Evolutionary conservation across 345 rosid genomes (phyloP).

Genomic region (Murraya koenigii): DNA sequence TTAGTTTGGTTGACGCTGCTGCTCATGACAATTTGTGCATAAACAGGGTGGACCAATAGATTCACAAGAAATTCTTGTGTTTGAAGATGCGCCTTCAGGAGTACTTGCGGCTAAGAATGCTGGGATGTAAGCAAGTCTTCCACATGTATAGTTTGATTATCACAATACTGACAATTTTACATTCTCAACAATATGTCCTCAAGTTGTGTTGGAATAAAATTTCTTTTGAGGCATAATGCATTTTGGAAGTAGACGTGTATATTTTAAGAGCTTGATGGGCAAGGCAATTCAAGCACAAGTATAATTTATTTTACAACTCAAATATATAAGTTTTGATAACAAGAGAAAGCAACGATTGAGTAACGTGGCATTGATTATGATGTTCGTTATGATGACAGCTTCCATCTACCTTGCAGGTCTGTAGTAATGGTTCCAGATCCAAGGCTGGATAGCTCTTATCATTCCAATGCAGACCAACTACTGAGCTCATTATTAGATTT

Average conservation of each 20-base stretch:
- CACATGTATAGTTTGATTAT: not conserved
- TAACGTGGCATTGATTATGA: not conserved
- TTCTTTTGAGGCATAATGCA: not conserved
- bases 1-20: slow-evolving; percentile 4
- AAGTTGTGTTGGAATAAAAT: not conserved
- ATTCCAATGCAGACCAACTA: slow-evolving; percentile 67
- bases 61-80: slow-evolving; percentile 53
- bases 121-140: slow-evolving; percentile 68
- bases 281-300: not conserved
- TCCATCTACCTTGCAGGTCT: slow-evolving; percentile 43
- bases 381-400: not conserved
- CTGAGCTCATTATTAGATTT: slow-evolving; percentile 65
- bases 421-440: slow-evolving; percentile 92
- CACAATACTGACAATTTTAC: not conserved
- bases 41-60: slow-evolving; percentile 65
- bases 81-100: slow-evolving; percentile 97
- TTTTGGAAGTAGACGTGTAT: not conserved
- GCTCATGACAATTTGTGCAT: slow-evolving; percentile 17
- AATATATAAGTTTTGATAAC: not conserved
- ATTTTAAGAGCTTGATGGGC: not conserved
- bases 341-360: not conserved
- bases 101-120: slow-evolving; percentile 89
- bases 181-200: not conserved
- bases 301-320: not conserved
- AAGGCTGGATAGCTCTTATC: slow-evolving; percentile 67